phyloP scores from a whole-genome alignment of 1,284 basidiomycete species.

The Austroboletus niveus region DNA sequence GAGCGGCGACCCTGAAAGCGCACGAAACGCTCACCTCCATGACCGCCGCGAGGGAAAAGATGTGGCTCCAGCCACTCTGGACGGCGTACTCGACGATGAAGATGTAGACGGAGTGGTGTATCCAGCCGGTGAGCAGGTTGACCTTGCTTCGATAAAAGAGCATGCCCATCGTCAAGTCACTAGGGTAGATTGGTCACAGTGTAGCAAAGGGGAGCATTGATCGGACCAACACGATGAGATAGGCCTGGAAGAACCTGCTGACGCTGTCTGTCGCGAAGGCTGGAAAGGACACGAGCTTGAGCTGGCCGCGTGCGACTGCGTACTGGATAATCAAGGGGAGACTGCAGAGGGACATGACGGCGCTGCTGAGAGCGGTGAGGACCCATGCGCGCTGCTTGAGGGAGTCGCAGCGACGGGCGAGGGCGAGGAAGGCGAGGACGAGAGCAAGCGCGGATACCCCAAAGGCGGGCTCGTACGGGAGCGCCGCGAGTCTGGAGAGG shows the following conservation, averaged over 20 bases:
- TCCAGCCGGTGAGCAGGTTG: slow-evolving; percentile 55
- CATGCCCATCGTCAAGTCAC: slow-evolving; percentile 39
- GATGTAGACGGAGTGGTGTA: slow-evolving; percentile 57
- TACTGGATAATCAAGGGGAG: slow-evolving; percentile 49
- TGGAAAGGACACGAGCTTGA: slow-evolving; percentile 27
- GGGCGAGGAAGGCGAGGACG: slow-evolving; percentile 33
- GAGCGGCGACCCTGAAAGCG: not conserved
- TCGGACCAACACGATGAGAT: slow-evolving; percentile 41
- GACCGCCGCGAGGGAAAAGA: slow-evolving; percentile 47
- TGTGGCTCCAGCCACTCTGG: slow-evolving; percentile 38
- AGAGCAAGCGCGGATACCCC: slow-evolving; percentile 26
- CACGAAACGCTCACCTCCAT: slow-evolving; percentile 47
- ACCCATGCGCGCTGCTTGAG: slow-evolving; percentile 53
- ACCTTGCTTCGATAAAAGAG: slow-evolving; percentile 44
- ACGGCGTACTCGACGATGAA: slow-evolving; percentile 46
- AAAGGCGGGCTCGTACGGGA: slow-evolving; percentile 25
- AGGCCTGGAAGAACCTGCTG: slow-evolving; percentile 47
- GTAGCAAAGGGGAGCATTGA: slow-evolving; percentile 8
- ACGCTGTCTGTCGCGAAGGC: slow-evolving; percentile 24
- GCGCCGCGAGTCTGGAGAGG: slow-evolving; percentile 10
- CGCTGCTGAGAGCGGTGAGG: slow-evolving; percentile 46
- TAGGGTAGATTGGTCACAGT: slow-evolving; percentile 23
- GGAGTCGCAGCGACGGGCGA: slow-evolving; percentile 35
- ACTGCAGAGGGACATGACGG: slow-evolving; percentile 43
- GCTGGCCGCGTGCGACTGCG: slow-evolving; percentile 32